Conservation (phyloP, 306 rosid genomes). For the Sphenostylis stenocarpa region DNA sequence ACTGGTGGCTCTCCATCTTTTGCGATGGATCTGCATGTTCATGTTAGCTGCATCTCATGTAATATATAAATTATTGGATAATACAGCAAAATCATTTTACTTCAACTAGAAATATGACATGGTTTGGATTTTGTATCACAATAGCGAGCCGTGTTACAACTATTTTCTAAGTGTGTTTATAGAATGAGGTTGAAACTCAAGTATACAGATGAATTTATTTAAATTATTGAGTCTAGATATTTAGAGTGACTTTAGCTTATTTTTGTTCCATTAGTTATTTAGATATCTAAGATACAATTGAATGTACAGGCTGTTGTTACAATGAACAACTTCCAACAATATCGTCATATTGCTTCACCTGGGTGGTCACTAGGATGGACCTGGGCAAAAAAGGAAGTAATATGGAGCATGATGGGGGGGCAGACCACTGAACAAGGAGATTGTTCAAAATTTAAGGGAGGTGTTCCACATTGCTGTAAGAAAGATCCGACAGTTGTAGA, state of each 20-base stretch:
- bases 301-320: constrained; percentile 76
- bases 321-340: constrained; percentile 77
- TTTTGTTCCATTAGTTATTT: neutral
- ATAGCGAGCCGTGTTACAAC: neutral
- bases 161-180: neutral
- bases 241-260: constrained; percentile 8
- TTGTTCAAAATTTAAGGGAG: constrained; percentile 69
- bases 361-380: constrained; percentile 89
- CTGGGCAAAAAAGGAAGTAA: constrained; percentile 87
- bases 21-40: constrained; percentile 13
- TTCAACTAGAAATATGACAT: constrained; percentile 12
- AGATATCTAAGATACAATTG: constrained; percentile 29
- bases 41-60: neutral
- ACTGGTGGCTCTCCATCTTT: neutral
- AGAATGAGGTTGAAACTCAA: neutral
- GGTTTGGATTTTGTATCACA: neutral
- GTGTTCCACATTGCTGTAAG: constrained; percentile 72
- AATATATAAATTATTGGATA: neutral
- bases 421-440: constrained; percentile 90
- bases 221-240: neutral
- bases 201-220: neutral
- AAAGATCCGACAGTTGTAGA: constrained; percentile 72
- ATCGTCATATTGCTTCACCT: constrained; percentile 73
- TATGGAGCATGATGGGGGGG: constrained; percentile 82
- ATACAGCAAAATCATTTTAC: neutral